Evolutionary conservation across 1,139 yeast species (phyloP), one percentile per base, ranked within the genome.

Genomic region (Casaregolazyma lundiana): DNA sequence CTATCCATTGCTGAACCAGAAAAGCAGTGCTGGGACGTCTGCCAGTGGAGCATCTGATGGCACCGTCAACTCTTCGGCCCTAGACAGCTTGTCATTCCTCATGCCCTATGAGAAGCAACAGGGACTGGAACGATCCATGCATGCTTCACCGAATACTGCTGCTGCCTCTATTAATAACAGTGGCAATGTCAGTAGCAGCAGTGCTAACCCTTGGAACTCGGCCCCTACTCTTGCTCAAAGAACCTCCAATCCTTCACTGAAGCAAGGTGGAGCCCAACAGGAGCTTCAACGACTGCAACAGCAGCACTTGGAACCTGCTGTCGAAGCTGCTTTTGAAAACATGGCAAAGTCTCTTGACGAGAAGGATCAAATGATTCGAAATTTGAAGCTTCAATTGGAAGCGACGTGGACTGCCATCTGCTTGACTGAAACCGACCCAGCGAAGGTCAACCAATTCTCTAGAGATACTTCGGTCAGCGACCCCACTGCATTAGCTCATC

Each of bases 361-460:
- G 35, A 77, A 78, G 45, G 77, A 76, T 29, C 61, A 64, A 18
- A 87, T 84, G 55, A 68, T 84, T 49, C 73, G 74, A 13, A 81
- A 78, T 24, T 76, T 87, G 2, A 82, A 80, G 52, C 60, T 68
- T 21, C 71, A 84, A 53, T 67, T 85, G 43, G 94, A 85, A 57
- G 75, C 84, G 15, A 57, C 84, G n/a, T 60, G 83, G 21, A 75
- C 81, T 2, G 80, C 83, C 0, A 61, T 76, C 19, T 50, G 47
- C 43, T 48, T 42, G 11, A 26, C 36, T 15, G 40, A 18, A 15
- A 18, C 16, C 2, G 38, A 36, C 24, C 37, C 26, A 34, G 15
- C 36, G 24, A 24, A 24, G 17, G 11, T 44, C 24, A 15, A 38
- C 20, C 15, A 26, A 29, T 11, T 24, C 11, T 13, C 42, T 37